Evolutionary conservation across 192 early-diverging fungal genomes (phyloP), one percentile per base, ranked within the genome.

Genomic region (Linnemannia hyalina): DNA sequence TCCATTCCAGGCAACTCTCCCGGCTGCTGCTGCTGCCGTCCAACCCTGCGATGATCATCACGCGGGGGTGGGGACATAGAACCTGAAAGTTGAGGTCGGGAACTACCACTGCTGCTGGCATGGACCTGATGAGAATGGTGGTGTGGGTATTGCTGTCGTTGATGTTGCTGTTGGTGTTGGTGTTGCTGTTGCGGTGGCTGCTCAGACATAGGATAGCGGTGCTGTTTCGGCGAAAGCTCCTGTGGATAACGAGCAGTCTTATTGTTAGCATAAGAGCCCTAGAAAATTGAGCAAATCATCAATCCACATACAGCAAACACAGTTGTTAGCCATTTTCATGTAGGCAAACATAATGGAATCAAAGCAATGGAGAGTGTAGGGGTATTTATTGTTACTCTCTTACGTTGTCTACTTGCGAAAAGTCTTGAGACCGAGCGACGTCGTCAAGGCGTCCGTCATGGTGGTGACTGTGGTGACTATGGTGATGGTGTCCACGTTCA

Each of bases 41-140:
- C 70, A 44, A 23, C 46, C 38, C 29, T 70, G 32, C 76, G 76
- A 44, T 77, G 69, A 7, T 83, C 81, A 68, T 83, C 73, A 75
- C 68, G 82, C 57, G 73, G 82, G n/a, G 82, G 82, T 29, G 73
- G 82, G 18, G 82, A 82, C 70, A 82, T 76, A 36, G 81, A 81
- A 16, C 71, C 75, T 6, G 75, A 35, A 26, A 69, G 60, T 35
- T 40, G 38, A 13, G 18, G 69, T n/a, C 41, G 70, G 36, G 38
- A 38, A 7, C 38, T 7, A 52, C 18, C 18, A 20, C 49, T 52
- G 5, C 18, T 22, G 18, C 1, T 70, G 36, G 18, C 3, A 36
- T 75, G 80, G 29, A 15, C 3, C 29, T 65, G 60, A 63, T 74
- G 73, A 74, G 36, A 42, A 26, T 44, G 60, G 70, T 42, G 75